Evolutionary conservation across 768 basidiomycete species (phyloP), one percentile per base, ranked within the genome.

Genomic region (Neoboletus brunneissimus): DNA sequence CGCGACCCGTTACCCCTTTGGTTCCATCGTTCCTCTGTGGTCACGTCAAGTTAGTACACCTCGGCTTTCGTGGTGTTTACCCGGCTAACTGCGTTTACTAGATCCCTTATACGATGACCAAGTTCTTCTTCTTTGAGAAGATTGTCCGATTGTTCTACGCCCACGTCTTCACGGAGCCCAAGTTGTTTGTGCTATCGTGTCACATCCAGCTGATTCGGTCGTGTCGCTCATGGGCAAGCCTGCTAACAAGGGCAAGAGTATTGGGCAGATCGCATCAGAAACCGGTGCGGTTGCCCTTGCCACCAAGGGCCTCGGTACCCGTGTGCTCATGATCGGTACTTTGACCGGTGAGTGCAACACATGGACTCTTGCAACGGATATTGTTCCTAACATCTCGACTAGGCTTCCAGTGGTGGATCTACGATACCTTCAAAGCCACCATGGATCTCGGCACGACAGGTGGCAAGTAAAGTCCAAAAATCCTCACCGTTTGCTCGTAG

Each of bases 21-120:
- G 89, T 56, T 92, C 89, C 45, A 74, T 92, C 65, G 84, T 88
- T 42, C 89, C 89, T 56, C 83, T 92, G 47, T 92, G 89, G 89
- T 92, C 89, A 44, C 89, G 90, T 70, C 89, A 90, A 78, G 88
- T 87, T 56, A 49, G 77, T 64, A n/a, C 16, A 22, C 23, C 27
- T 31, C 13, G 18, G 20, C 8, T 47, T 48, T 37, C 51, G n/a
- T 35, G 3, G 42, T 35, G 5, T 32, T 25, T 3, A 11, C 16
- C 8, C 41, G 53, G 20, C 43, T 48, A 5, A 52, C 31, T 11
- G 43, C 45, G 20, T 45, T 8, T 22, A 37, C 25, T 59, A 96
- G 89, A 93, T 95, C 70, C 94, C 94, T 55, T 96, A 95, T 82
- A 96, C 94, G 67, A 94, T 96, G 94, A 93, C 94, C 79, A 96